Conservation (phyloP, 345 rosid genomes). For the Gossypium raimondii region DNA sequence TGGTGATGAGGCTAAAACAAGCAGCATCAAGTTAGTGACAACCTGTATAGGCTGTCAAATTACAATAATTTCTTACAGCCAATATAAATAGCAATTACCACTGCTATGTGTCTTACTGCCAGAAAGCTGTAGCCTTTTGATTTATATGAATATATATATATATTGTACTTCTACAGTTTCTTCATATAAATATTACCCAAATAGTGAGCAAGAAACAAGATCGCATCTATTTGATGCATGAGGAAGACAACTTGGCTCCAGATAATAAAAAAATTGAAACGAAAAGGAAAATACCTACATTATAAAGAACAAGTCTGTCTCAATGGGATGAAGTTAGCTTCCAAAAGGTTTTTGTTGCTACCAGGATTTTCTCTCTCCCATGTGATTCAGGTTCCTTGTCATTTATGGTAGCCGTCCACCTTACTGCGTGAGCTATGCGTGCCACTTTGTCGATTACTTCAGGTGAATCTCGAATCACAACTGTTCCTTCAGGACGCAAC, state of each 20-base stretch:
- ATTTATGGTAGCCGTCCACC: conserved; percentile 59
- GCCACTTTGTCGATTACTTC: conserved; percentile 78
- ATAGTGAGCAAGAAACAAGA: conserved; percentile 18
- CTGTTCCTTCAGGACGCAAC: conserved; percentile 81
- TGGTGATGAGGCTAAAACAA: background rate
- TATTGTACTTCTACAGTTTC: conserved; percentile 22
- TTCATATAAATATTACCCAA: conserved; percentile 18
- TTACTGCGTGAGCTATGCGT: conserved; percentile 59
- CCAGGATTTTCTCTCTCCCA: conserved; percentile 63
- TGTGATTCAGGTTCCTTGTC: conserved; percentile 74
- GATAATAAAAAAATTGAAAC: conserved; percentile 18
- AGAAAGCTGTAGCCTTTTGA: conserved; percentile 15
- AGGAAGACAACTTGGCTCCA: conserved; percentile 25
- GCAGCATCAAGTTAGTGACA: background rate
- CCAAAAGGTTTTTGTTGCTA: conserved; percentile 70
- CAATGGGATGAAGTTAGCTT: conserved; percentile 49
- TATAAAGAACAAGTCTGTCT: conserved; percentile 25
- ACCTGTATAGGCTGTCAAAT: conserved; percentile 3
- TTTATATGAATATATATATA: conserved; percentile 7
- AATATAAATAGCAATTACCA: conserved; percentile 13
- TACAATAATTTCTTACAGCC: background rate
- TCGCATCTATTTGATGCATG: conserved; percentile 39
- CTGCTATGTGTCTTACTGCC: conserved; percentile 16
- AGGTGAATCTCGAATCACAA: conserved; percentile 70
- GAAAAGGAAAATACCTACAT: conserved; percentile 39